Base-by-base conservation (phyloP, 2,329 filamentous ascomycete genomes). In the Fusarium scirpi region DNA sequence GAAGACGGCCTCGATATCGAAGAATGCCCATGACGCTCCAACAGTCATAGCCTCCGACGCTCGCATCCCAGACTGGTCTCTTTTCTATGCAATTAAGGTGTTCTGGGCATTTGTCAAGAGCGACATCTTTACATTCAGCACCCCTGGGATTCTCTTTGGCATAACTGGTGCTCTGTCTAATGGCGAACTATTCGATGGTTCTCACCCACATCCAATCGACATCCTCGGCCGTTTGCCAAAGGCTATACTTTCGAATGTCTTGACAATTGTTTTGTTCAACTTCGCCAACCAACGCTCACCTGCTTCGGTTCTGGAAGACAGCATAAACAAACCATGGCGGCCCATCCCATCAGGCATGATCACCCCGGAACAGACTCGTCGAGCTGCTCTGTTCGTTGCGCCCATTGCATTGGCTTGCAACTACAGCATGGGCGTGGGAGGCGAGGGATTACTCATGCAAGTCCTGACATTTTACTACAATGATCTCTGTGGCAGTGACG, bases 1-100 rank as follows among this genome's bases (percentile, higher is more conserved):
- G 0, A 38, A n/a, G 16, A 38, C 34, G 1, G 3, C 5, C 34
- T 11, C 0, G 0, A n/a, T 0, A n/a, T 7, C 16, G 9, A n/a
- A n/a, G 9, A n/a, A 38, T n/a, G 0, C 9, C 9, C 0, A 11
- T n/a, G 1, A 9, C 34, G 11, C 34, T 9, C 16, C 34, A 11
- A 6, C 1, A 1, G 9, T 38, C 34, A 1, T 1, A 11, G 9
- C 18, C 0, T 11, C 34, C 34, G 0, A 11, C 16, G 0, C 34
- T n/a, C 16, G 34, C 16, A 4, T 38, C 5, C 5, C 34, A 38
- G 1, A 3, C 9, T n/a, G 34, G 9, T n/a, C 34, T n/a, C 34
- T 11, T 38, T n/a, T 11, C 3, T 38, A 38, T n/a, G 5, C 9
- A 4, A 38, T 38, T 0, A 38, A 2, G 18, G 34, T 38, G 16